These are phyloP conservation scores for Ganoderma boninense DNA, from an alignment of 1,284 basidiomycete genomes.

Conservation along the genomic window DNA sequence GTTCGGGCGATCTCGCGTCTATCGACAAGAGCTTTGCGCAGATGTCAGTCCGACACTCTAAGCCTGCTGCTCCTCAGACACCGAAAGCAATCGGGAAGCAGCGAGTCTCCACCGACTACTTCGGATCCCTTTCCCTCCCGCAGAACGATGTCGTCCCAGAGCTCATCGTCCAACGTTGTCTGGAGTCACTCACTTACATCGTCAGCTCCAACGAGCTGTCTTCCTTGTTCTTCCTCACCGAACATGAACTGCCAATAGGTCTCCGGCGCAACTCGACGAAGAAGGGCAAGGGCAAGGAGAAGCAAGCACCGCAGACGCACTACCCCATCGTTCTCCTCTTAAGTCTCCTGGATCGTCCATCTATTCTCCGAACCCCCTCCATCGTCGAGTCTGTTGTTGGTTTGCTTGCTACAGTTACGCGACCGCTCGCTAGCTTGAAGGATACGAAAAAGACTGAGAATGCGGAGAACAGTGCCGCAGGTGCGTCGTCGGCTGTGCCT, in stretches of 20 bases:
- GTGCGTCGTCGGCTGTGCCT: slow-evolving; percentile 24
- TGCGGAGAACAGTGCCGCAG: slow-evolving; percentile 17
- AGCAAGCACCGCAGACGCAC: slow-evolving; percentile 80
- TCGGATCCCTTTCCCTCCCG: slow-evolving; percentile 60
- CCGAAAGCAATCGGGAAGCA: slow-evolving; percentile 79
- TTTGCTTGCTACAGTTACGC: slow-evolving; percentile 86
- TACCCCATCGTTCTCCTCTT: slow-evolving; percentile 92
- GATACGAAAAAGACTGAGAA: slow-evolving; percentile 49
- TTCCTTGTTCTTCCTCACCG: slow-evolving; percentile 92
- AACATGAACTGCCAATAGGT: slow-evolving; percentile 87
- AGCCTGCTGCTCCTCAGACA: slow-evolving; percentile 59
- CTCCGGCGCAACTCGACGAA: slow-evolving; percentile 73
- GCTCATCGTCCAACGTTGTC: slow-evolving; percentile 90
- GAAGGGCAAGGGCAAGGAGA: slow-evolving; percentile 95
- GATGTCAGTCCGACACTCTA: slow-evolving; percentile 81
- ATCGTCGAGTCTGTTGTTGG: slow-evolving; percentile 93
- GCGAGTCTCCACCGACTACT: slow-evolving; percentile 61
- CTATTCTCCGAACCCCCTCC: slow-evolving; percentile 84
- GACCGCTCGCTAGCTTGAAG: slow-evolving; percentile 76
- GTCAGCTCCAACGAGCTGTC: slow-evolving; percentile 85
- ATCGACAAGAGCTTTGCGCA: slow-evolving; percentile 96
- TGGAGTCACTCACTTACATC: slow-evolving; percentile 89
- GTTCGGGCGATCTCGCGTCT: slow-evolving; percentile 89
- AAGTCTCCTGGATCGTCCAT: slow-evolving; percentile 85
- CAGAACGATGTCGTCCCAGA: slow-evolving; percentile 90